These are phyloP conservation scores for Eutypa lata DNA, from an alignment of 2,329 filamentous ascomycete genomes.

Conservation along the genomic window DNA sequence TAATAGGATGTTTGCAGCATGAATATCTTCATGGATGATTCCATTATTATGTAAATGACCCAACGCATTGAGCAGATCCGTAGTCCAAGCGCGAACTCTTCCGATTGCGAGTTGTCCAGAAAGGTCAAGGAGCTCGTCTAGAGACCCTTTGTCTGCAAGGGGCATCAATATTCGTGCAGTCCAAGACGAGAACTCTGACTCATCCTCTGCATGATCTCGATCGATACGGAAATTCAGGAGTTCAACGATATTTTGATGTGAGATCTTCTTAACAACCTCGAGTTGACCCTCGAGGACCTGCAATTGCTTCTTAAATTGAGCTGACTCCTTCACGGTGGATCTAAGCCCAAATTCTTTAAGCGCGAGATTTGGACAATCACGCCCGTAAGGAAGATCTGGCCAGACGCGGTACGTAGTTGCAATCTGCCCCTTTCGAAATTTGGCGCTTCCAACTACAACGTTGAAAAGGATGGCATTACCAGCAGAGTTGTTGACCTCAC, in stretches of 20 bases:
- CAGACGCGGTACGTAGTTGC: constrained; percentile 71
- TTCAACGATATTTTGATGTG: constrained; percentile 73
- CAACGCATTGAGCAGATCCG: constrained; percentile 84
- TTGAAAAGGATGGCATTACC: constrained; percentile 67
- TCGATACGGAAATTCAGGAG: constrained; percentile 82
- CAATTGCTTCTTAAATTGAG: constrained; percentile 71
- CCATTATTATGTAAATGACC: constrained; percentile 84
- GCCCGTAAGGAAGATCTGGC: constrained; percentile 56
- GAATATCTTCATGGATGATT: constrained; percentile 79
- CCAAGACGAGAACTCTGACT: constrained; percentile 51
- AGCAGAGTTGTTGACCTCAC: constrained; percentile 59
- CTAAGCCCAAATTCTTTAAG: constrained; percentile 68
- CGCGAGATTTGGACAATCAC: constrained; percentile 61
- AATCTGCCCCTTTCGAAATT: constrained; percentile 62
- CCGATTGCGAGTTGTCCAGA: constrained; percentile 70
- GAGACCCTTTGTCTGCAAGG: constrained; percentile 75
- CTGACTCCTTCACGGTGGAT: constrained; percentile 53
- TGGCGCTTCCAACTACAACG: constrained; percentile 65
- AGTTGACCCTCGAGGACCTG: constrained; percentile 74
- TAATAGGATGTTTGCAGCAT: constrained; percentile 75
- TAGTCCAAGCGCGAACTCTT: constrained; percentile 84
- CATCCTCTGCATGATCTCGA: constrained; percentile 39
- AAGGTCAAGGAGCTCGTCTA: constrained; percentile 78
- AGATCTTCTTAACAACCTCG: constrained; percentile 69
- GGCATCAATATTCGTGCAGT: constrained; percentile 73